phyloP scores from a whole-genome alignment of 192 early-diverging fungal species.

The Tieghemiomyces parasiticus region DNA sequence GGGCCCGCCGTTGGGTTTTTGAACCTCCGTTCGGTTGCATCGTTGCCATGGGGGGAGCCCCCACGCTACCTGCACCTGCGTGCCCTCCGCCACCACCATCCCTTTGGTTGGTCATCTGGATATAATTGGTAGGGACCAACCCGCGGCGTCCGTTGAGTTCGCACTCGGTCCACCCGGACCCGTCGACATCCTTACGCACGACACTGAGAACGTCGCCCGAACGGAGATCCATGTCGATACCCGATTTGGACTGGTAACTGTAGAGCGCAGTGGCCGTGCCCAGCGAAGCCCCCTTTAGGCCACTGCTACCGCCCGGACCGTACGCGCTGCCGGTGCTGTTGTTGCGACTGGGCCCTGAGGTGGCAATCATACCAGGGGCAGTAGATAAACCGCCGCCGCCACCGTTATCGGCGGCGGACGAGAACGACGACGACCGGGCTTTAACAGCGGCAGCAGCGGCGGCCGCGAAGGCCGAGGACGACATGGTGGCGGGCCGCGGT shows the following conservation, averaged over 20 bases:
- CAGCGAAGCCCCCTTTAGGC: not conserved
- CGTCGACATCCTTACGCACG: constrained; percentile 16
- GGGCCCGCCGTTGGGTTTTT: constrained; percentile 3
- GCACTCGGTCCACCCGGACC: constrained; percentile 21
- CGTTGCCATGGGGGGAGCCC: not conserved
- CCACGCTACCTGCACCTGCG: too few relatives aligned
- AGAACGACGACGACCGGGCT: not conserved
- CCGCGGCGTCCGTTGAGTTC: constrained; percentile 17
- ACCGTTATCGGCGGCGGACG: not conserved
- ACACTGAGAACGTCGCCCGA: constrained; percentile 19
- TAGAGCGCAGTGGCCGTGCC: constrained; percentile 1
- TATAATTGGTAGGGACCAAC: constrained; percentile 22
- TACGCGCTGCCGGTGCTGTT: not conserved
- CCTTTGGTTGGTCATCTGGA: constrained; percentile 15
- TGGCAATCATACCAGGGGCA: not conserved
- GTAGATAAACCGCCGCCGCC: not conserved
- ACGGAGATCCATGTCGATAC: constrained; percentile 10
- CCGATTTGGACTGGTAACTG: not conserved
- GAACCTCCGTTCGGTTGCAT: not conserved
- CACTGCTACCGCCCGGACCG: not conserved
- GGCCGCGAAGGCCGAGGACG: too few relatives aligned
- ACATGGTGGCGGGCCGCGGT: too few relatives aligned
- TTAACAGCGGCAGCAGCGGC: not conserved
- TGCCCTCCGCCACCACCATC: not conserved
- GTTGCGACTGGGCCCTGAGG: not conserved